Evolutionary conservation across 208 protist species (phyloP).

Genomic region (Histomonas meleagridis): DNA sequence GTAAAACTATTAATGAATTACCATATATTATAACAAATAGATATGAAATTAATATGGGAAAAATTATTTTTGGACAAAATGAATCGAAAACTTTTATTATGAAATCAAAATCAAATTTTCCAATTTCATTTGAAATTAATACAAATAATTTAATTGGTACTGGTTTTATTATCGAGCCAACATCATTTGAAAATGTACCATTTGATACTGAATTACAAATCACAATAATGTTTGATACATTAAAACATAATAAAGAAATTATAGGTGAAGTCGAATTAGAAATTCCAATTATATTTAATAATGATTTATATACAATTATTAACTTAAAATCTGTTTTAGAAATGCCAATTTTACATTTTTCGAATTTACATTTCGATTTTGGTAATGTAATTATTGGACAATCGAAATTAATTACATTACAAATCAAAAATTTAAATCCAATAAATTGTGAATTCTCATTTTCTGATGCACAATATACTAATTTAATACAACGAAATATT

Average conservation of each 20-base stretch:
- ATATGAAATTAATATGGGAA: not conserved
- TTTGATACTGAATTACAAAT: not conserved
- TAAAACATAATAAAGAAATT: not conserved
- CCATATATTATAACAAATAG: not conserved
- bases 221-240: not conserved
- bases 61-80: not conserved
- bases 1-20: not conserved
- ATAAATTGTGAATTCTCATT: not conserved
- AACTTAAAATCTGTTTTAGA: not conserved
- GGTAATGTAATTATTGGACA: constrained; percentile 9
- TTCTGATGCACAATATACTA: not conserved
- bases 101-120: not conserved
- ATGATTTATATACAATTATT: not conserved
- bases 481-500: not conserved
- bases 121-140: constrained; percentile 10
- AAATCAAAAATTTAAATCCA: constrained; percentile 10
- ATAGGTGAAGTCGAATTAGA: not conserved
- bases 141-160: not conserved
- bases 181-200: not conserved
- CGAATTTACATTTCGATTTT: not conserved
- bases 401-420: not conserved
- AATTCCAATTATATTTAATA: not conserved
- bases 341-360: not conserved
- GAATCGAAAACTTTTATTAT: not conserved
- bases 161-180: not conserved